Base-by-base conservation (phyloP, 2,329 filamentous ascomycete species). In the Niveomyces coronatus region DNA sequence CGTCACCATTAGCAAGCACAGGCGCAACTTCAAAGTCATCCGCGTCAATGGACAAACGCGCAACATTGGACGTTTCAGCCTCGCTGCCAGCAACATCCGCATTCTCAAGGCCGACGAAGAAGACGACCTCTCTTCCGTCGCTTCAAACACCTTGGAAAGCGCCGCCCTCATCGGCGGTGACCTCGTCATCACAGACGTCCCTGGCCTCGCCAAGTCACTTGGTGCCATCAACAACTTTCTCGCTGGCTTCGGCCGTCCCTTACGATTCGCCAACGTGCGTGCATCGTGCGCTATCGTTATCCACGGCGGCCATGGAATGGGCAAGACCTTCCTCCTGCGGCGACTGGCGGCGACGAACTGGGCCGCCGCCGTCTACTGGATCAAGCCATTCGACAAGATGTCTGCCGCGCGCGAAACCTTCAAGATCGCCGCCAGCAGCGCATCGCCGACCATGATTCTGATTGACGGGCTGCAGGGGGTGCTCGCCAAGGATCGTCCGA, bases 271-370 rank as follows among this genome's bases (percentile, higher is more conserved):
- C 39, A 41, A 50, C 40, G 50, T 61, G 45, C 47, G 51, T 20
- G 57, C 51, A 47, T 62, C 71, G 1, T 68, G 72, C 37, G 77
- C 76, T 0, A 70, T 91, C 24, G 68, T 91, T 17, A 66, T 95
- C 4, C 80, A 93, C 54, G 89, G 89, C 11, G 79, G 84, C 14
- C 75, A 76, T 44, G 88, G 89, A 9, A 93, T 85, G 0, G 89
- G 89, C 17, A 95, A 95, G 62, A 82, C 77, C 1, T 70, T 82
- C 45, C 65, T 95, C 1, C 63, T 95, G 1, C 58, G 80, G 13
- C 72, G 74, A 22, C 67, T 95, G 15, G 73, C 78, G 8, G 69
- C 66, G 6, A 74, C 77, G 0, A 71, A 70, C 41, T 94, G 86
- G 84, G 76, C 74, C 16, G 74, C 74, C 16, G 74, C 73, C 28